Evolutionary conservation across 495 filamentous ascomycete species (phyloP), one percentile per base, ranked within the genome.

Genomic region (Trichoderma erinaceum): DNA sequence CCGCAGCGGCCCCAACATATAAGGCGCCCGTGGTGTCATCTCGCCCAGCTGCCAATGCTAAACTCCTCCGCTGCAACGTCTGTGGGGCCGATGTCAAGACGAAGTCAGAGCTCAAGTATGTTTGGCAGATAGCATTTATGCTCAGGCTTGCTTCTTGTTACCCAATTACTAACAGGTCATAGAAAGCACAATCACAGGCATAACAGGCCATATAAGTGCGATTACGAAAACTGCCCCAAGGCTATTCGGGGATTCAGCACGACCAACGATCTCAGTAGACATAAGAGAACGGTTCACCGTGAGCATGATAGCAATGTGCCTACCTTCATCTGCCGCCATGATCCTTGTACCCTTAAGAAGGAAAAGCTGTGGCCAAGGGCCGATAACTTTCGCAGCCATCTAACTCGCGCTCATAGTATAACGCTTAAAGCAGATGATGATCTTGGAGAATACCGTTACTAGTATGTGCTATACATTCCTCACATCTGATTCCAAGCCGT

Each of bases 371-470:
- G 94, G 91, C 93, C 91, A 12, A 86, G 95, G 10, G 76, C 90
- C 65, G 95, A 99, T 76, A 99, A 99, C 71, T 99, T 97, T 77
- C 88, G 87, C 73, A 88, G 90, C 67, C 95, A 99, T 72, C 81
- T 96, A 58, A 84, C 83, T 68, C 86, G 90, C n/a, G 89, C 95
- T 73, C 94, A 99, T 77, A 48, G 43, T 1, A 73, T 74, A 0
- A 35, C 68, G 0, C 10, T 48, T 12, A 43, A 70, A 32, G 38
- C 75, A 25, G 80, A 84, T 4, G 78, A 84, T 41, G 80, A 88
- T 61, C 25, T 61, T 0, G 32, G 27, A 18, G 10, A 13, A 0
- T 61, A 61, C 16, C 56, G 56, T 6, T n/a, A 29, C 27, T 5
- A 61, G 56, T 32, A 61, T 29, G 56, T 61, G 23, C 8, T 32